Evolutionary conservation across 176 grass and related monocot genomes (phyloP).

Genomic region (maize (Zea mays)): Zm-B73-REFERENCE-NAM-5.0 NC_050096.1:218414501-218415000

Average conservation of each 20-base stretch:
- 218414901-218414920: background rate
- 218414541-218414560: slow-evolving; percentile 7
- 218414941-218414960: background rate
- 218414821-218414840: background rate
- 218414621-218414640: slow-evolving; percentile 4
- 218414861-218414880: background rate
- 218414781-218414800: slow-evolving; percentile 26
- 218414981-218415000: background rate
- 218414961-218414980: background rate
- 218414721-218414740: slow-evolving; percentile 32
- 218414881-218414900: background rate
- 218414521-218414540: slow-evolving; percentile 51
- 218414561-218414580: background rate
- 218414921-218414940: background rate
- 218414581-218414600: background rate
- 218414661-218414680: slow-evolving; percentile 36
- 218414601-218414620: slow-evolving; percentile 17
- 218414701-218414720: slow-evolving; percentile 18
- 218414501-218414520: slow-evolving; percentile 71
- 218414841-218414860: background rate
- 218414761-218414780: slow-evolving; percentile 47
- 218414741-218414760: background rate
- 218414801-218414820: background rate
- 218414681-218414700: slow-evolving; percentile 40
- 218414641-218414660: slow-evolving; percentile 6